Evolutionary conservation across 176 grass and related monocot genomes (phyloP), one percentile per base, ranked within the genome.

Genomic region (Saccharum officinarum): DNA sequence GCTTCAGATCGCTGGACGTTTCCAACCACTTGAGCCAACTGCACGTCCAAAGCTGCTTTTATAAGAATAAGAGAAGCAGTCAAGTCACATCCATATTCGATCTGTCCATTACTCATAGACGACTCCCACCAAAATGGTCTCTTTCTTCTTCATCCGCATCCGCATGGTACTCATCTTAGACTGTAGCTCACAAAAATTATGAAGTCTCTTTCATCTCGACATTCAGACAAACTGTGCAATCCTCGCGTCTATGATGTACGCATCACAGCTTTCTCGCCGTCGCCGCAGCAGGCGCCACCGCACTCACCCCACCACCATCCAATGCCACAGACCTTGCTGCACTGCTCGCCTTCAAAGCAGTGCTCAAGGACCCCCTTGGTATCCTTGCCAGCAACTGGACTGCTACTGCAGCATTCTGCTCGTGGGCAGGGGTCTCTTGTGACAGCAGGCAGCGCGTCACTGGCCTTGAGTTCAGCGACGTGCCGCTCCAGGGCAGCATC

Each of bases 311-410:
- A 36, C 13, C 26, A 1, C 18, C 44, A 2, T 18, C 75, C 22
- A 83, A 84, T 10, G 9, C 59, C 39, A 84, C 80, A 10, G 89
- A 91, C 62, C 85, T 84, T 3, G 46, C 71, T 18, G 84, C 80
- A 2, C 76, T 87, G 59, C 86, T 91, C 18, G 52, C 70, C 64
- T 85, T 91, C 90, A 88, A 91, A 9, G 76, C 54, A 52, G 40
- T 73, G 14, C 6, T 88, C 61, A 64, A 76, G 40, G 90, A 91
- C 38, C 77, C 86, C 20, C 26, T 14, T 20, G 67, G 81, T 25
- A 55, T 84, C 62, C 82, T 91, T 57, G 63, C 77, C 33, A 33
- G 81, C 41, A 88, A 84, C 77, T 88, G 86, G 77, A 82, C 38
- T 14, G 41, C 71, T 12, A 72, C 65, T 10, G 17, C 71, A 5